These are phyloP conservation scores for Colletotrichum lindemuthianum DNA, from an alignment of 2,329 filamentous ascomycete genomes.

Conservation along the genomic window DNA sequence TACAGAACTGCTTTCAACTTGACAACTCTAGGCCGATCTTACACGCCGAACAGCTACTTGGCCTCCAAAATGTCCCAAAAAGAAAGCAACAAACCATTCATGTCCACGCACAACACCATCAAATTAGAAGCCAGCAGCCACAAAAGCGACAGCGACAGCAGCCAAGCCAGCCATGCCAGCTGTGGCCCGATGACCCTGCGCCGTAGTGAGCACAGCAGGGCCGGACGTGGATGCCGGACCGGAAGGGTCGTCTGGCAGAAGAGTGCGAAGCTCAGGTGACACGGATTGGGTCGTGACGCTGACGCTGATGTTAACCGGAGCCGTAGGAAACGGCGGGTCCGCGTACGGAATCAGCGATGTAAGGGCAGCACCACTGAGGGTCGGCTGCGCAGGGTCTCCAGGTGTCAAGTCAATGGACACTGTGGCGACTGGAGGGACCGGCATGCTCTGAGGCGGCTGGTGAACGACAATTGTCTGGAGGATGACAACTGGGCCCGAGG, in stretches of 20 bases:
- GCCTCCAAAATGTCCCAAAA: slow-evolving; percentile 30
- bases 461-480: slow-evolving; percentile 27
- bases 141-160: slow-evolving; percentile 1
- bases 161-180: neutral
- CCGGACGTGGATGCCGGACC: neutral
- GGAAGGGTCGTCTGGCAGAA: slow-evolving; percentile 18
- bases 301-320: slow-evolving; percentile 1
- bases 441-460: slow-evolving; percentile 9
- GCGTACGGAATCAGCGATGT: slow-evolving; percentile 21
- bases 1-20: slow-evolving; percentile 8
- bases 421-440: slow-evolving; percentile 12
- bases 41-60: neutral
- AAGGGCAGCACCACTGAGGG: neutral
- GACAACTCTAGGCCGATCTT: neutral
- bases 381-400: neutral
- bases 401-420: neutral
- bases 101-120: neutral
- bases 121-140: slow-evolving; percentile 14
- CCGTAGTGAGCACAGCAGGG: slow-evolving; percentile 25
- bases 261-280: slow-evolving; percentile 24
- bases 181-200: slow-evolving; percentile 8
- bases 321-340: slow-evolving; percentile 4
- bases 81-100: slow-evolving; percentile 6
- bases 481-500: slow-evolving; percentile 5
- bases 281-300: slow-evolving; percentile 15